phyloP scores from a whole-genome alignment of 805 yeast genomes.

The Saturnispora sekii region DNA sequence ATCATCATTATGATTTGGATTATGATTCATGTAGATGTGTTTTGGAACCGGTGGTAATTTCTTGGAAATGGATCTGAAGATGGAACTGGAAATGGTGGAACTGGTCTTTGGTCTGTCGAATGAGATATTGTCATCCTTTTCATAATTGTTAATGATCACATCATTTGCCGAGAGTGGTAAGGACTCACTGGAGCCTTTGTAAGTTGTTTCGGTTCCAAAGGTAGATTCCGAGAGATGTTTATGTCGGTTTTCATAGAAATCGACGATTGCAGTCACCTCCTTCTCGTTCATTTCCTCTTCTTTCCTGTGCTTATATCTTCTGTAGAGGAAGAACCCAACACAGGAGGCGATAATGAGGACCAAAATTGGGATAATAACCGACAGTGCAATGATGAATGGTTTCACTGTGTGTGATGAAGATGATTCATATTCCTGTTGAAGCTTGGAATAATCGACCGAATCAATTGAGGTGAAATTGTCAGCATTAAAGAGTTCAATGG shows the following conservation, averaged over 20 bases:
- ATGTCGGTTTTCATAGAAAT: constrained; percentile 22
- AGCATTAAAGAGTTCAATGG: constrained; percentile 34
- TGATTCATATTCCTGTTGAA: constrained; percentile 6
- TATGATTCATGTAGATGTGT: constrained; percentile 5
- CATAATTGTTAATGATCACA: constrained; percentile 23
- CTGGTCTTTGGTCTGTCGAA: constrained; percentile 23
- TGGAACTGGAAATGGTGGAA: background rate
- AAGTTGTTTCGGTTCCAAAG: constrained; percentile 12
- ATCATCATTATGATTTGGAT: constrained; percentile 8
- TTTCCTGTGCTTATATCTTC: constrained; percentile 19
- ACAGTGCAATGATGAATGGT: constrained; percentile 35
- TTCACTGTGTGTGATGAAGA: constrained; percentile 15
- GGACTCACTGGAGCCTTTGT: constrained; percentile 7
- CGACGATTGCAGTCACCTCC: constrained; percentile 25
- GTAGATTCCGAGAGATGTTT: constrained; percentile 18
- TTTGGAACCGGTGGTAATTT: constrained; percentile 11
- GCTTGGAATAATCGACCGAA: constrained; percentile 24
- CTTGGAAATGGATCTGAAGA: constrained; percentile 2
- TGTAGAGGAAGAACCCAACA: constrained; percentile 22
- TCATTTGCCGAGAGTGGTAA: constrained; percentile 11
- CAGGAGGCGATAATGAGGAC: constrained; percentile 28
- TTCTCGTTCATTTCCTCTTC: constrained; percentile 23
- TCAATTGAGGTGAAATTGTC: constrained; percentile 27
- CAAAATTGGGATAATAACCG: constrained; percentile 35
- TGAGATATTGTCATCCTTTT: constrained; percentile 35